phyloP scores from a whole-genome alignment of 2,329 filamentous ascomycete species.

The Aspergillus phoenicis region DNA sequence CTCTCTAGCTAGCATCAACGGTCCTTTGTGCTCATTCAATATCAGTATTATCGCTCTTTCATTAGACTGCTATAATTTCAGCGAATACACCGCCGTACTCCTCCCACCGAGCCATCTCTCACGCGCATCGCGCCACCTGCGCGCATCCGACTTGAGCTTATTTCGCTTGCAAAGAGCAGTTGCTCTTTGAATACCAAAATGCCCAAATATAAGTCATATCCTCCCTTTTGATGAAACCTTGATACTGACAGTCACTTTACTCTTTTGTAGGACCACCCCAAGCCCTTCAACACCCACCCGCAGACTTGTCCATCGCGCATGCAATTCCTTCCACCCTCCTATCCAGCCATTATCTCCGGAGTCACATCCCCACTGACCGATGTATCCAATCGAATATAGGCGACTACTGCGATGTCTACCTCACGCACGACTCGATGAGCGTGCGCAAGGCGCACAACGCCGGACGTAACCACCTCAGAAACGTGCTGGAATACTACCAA shows the following conservation, averaged over 20 bases:
- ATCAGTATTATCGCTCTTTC: neutral
- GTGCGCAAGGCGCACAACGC: constrained; percentile 98
- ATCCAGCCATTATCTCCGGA: neutral
- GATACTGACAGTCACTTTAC: constrained; percentile 53
- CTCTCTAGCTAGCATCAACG: neutral
- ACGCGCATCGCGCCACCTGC: constrained; percentile 21
- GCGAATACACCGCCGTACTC: neutral
- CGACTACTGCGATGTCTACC: constrained; percentile 99
- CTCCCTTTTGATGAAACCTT: neutral
- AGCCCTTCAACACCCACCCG: neutral
- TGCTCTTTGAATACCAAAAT: constrained; percentile 56
- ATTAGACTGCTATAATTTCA: neutral
- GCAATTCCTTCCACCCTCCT: neutral
- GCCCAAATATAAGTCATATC: constrained; percentile 76
- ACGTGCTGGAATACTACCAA: constrained; percentile 98
- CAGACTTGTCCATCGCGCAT: neutral
- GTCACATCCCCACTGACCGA: constrained; percentile 11
- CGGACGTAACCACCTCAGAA: constrained; percentile 93
- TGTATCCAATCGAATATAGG: constrained; percentile 43
- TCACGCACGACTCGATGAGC: constrained; percentile 99
- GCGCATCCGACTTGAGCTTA: constrained; percentile 18
- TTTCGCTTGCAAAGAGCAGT: constrained; percentile 15
- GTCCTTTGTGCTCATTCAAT: neutral
- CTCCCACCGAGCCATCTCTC: constrained; percentile 6
- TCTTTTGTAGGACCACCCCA: constrained; percentile 64